phyloP scores from a whole-genome alignment of 2,329 filamentous ascomycete genomes.

The Fusarium sp. region DNA sequence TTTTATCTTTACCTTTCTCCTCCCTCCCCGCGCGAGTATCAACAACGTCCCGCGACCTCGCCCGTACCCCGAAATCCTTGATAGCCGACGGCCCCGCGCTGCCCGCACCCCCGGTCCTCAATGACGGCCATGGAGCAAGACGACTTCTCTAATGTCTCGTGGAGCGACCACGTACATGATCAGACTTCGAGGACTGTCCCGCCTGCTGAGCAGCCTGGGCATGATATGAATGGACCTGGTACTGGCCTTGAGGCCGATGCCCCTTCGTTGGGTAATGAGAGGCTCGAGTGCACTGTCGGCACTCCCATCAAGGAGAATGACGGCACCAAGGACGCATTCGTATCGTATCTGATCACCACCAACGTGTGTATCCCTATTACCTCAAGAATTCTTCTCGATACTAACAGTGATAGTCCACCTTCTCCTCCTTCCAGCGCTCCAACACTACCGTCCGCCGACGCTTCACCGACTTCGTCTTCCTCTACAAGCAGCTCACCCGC shows the following conservation, averaged over 20 bases:
- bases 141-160: slow-evolving; percentile 85
- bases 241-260: slow-evolving; percentile 67
- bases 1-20: background rate
- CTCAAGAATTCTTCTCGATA: background rate
- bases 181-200: slow-evolving; percentile 46
- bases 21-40: background rate
- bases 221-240: slow-evolving; percentile 58
- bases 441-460: slow-evolving; percentile 85
- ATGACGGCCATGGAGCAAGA: slow-evolving; percentile 66
- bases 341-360: slow-evolving; percentile 94
- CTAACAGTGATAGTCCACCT: slow-evolving; percentile 76
- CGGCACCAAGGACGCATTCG: slow-evolving; percentile 95
- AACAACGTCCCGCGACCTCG: background rate
- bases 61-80: background rate
- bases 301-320: slow-evolving; percentile 94
- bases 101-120: background rate
- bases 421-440: slow-evolving; percentile 89
- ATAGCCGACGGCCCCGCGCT: background rate
- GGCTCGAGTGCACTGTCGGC: slow-evolving; percentile 84
- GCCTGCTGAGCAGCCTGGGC: slow-evolving; percentile 43
- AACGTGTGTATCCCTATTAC: slow-evolving; percentile 66
- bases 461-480: slow-evolving; percentile 97
- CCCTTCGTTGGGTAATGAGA: slow-evolving; percentile 75
- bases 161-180: slow-evolving; percentile 70
- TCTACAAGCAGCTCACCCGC: slow-evolving; percentile 88